A percentile compares a stretch with the other conserved stretches of the same genome.
Evolutionary conservation across 371 early-diverging fungal species (phyloP).

Genomic region (Sporodiniella umbellata): DNA sequence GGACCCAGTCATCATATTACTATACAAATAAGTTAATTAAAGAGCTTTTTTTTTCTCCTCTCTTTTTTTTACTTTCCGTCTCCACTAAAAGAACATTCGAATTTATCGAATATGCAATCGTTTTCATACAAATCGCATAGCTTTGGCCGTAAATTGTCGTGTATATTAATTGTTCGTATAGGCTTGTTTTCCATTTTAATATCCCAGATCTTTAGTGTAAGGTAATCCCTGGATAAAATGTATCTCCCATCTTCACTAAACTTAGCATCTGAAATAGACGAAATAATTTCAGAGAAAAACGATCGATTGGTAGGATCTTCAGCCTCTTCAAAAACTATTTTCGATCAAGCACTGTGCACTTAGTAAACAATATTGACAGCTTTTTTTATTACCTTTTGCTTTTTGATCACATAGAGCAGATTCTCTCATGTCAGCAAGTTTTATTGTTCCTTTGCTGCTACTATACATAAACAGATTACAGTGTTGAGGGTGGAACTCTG

Average conservation of each 20-base stretch:
- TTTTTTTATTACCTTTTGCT: conserved; percentile 53
- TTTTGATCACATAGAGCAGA: conserved; percentile 84
- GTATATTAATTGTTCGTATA: conserved; percentile 90
- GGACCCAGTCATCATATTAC: conserved; percentile 86
- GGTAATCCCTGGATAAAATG: conserved; percentile 94
- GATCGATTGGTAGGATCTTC: conserved; percentile 93
- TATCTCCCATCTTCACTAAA: conserved; percentile 96
- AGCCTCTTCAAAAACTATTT: conserved; percentile 90
- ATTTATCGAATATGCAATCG: conserved; percentile 99
- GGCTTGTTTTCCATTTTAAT: conserved; percentile 95
- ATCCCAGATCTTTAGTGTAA: conserved; percentile 97
- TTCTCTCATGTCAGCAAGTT: conserved; percentile 86
- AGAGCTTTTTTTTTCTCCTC: not conserved
- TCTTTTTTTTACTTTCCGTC: conserved; percentile 62
- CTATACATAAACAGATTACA: conserved; percentile 92
- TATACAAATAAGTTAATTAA: conserved; percentile 15
- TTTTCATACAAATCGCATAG: conserved; percentile 98
- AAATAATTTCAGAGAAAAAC: conserved; percentile 98
- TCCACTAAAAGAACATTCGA: conserved; percentile 96
- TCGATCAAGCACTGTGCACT: not conserved
- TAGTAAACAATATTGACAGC: too few relatives aligned
- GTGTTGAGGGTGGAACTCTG: conserved; percentile 86
- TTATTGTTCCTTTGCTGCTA: conserved; percentile 89
- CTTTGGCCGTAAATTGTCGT: conserved; percentile 91
- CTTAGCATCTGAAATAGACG: conserved; percentile 95